Evolutionary conservation across 345 rosid species (phyloP), one percentile per base, ranked within the genome.

Genomic region (Alliaria petiolata): DNA sequence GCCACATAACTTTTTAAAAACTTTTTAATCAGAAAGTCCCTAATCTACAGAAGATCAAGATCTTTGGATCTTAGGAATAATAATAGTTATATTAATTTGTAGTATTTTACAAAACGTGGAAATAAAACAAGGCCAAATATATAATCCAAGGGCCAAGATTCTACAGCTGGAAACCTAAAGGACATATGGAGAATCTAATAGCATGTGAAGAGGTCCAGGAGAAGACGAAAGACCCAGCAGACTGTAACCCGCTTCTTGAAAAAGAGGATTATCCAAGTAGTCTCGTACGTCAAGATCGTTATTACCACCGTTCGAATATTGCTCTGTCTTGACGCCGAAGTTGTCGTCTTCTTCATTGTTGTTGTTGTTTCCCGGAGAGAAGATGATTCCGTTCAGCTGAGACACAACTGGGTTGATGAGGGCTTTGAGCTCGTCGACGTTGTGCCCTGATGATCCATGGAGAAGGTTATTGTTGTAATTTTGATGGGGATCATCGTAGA

Each of bases 101-200:
- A n/a, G n/a, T n/a, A 68, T 68, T 45, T 61, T 56, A 76, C 79
- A 76, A 56, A 76, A 47, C 10, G 20, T 47, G 34, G 35, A 17
- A 16, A 42, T 1, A 3, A 28, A 49, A 25, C 20, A 49, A 15
- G 10, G 5, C 20, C 42, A 76, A 54, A 62, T 55, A 69, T 67
- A 74, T 33, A 8, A 81, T 80, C 85, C 75, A 79, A 79, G 13
- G 81, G 81, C 82, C 81, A 84, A 36, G 88, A 83, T 79, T 81
- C 82, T 66, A 54, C 75, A 31, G 69, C 71, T 28, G 60, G 66
- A n/a, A 78, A 51, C 70, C 82, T 80, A 79, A 70, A 71, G 69
- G 79, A 77, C 79, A 75, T 52, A 52, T 26, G 67, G 77, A 75
- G 83, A 52, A 79, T 83, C 88, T 58, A 74, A 52, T 70, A 79